Evolutionary conservation across 2,329 filamentous ascomycete genomes (phyloP), one percentile per base, ranked within the genome.

Genomic region (Mycocentrospora acerina): DNA sequence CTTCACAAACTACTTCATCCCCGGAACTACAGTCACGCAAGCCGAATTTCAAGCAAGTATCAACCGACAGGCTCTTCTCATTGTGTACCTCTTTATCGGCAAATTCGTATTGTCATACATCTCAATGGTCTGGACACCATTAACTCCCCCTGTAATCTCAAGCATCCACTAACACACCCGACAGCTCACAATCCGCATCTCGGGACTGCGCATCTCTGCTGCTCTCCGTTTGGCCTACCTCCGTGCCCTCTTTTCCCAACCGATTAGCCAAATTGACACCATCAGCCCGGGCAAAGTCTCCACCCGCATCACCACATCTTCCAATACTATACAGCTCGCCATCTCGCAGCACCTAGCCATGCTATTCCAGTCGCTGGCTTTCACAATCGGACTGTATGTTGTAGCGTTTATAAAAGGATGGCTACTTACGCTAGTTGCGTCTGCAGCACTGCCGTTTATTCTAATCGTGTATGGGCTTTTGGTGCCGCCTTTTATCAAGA

Each of bases 1-100:
- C 7, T 82, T 83, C 50, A 79, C 74, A 35, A 62, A 68, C n/a
- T 84, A 82, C 55, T 77, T 77, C 39, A 64, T 66, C 0, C 72
- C 72, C 11, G 32, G 60, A 16, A 51, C 71, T 7, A 67, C 70
- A 2, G 58, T 72, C 24, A 73, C 69, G 2, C 68, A 74, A 14
- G 67, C 65, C 2, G 57, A 71, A 7, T 83, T 82, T 53, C 71
- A 74, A 34, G 52, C 64, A 2, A 59, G 72, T n/a, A 71, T 82
- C 28, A 73, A 73, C 43, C 44, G 46, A 19, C 33, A 56, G 12
- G 34, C 55, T 2, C 48, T 67, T 0, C 62, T 60, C 28, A 55
- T 68, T 7, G 32, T 63, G 14, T 66, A 64, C 29, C 44, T 68
- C 1, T 68, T 68, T 46, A 62, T 68, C 26, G 62, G 37, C 1